A percentile compares a stretch with the other conserved stretches of the same genome.
Conservation (phyloP, 2,329 filamentous ascomycete species). For the Dactylellina sp. region DNA sequence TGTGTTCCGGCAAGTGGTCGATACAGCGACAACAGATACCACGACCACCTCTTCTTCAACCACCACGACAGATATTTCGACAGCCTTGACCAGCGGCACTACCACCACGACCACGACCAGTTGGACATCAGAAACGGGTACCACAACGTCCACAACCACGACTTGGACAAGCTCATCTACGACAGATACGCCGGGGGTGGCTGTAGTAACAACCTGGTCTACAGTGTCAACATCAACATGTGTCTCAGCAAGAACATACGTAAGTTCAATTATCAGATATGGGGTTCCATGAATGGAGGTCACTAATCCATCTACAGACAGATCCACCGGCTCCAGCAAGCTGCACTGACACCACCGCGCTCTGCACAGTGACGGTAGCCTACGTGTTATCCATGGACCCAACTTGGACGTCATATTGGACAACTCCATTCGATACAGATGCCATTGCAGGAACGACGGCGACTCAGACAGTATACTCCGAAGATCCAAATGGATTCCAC, state of each 20-base stretch:
- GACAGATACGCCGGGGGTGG: constrained; percentile 14
- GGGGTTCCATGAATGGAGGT: neutral
- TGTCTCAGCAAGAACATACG: constrained; percentile 36
- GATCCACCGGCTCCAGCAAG: constrained; percentile 23
- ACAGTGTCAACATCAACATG: constrained; percentile 44
- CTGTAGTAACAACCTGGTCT: constrained; percentile 42
- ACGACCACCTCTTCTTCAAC: constrained; percentile 42
- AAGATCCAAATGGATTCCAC: constrained; percentile 52
- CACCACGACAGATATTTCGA: constrained; percentile 27
- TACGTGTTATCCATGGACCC: constrained; percentile 49
- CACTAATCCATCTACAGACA: constrained; percentile 10
- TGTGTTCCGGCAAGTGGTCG: constrained; percentile 42
- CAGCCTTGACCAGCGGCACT: constrained; percentile 41
- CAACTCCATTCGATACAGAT: constrained; percentile 29
- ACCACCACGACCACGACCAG: constrained; percentile 42
- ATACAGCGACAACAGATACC: constrained; percentile 44
- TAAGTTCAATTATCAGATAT: constrained; percentile 13
- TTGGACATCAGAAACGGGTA: constrained; percentile 41
- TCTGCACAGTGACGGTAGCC: constrained; percentile 46
- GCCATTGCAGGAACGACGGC: constrained; percentile 32
- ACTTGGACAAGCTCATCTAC: constrained; percentile 15
- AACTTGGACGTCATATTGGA: constrained; percentile 43
- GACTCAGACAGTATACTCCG: constrained; percentile 47
- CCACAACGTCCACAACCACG: constrained; percentile 44
- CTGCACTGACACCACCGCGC: constrained; percentile 37